These are phyloP conservation scores for Lachnellula suecica DNA, from an alignment of 2,329 filamentous ascomycete species.

Conservation along the genomic window DNA sequence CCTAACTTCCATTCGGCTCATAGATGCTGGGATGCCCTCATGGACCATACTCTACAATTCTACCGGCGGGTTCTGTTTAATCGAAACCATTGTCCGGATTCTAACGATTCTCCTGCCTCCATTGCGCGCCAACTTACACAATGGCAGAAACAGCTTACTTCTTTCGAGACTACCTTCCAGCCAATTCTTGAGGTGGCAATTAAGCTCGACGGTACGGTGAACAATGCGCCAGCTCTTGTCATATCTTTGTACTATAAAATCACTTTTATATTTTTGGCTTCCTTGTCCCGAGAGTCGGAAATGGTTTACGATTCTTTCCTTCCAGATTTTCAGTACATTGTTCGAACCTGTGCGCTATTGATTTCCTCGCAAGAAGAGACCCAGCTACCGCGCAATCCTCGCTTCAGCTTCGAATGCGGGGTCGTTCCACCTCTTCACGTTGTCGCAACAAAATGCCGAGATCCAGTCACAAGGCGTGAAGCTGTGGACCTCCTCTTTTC, in stretches of 20 bases:
- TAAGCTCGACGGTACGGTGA: conserved; percentile 17
- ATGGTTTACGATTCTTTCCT: conserved; percentile 28
- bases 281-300: conserved; percentile 20
- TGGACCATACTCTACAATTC: conserved; percentile 29
- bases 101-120: conserved; percentile 13
- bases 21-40: conserved; percentile 31
- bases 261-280: conserved; percentile 21
- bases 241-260: conserved; percentile 24
- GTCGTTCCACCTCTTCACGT: conserved; percentile 65
- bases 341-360: conserved; percentile 19
- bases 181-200: conserved; percentile 25
- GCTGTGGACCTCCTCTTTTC: conserved; percentile 59
- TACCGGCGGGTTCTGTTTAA: conserved; percentile 27
- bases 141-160: conserved; percentile 17
- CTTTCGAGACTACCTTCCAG: conserved; percentile 25
- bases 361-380: conserved; percentile 8
- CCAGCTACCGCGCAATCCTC: conserved; percentile 35
- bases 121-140: conserved; percentile 16
- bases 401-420: conserved; percentile 62
- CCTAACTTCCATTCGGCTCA: conserved; percentile 24
- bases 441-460: conserved; percentile 65
- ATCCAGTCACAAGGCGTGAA: conserved; percentile 53
- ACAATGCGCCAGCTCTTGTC: conserved; percentile 23
- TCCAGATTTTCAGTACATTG: conserved; percentile 25
- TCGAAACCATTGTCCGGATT: conserved; percentile 16